Evolutionary conservation across 2,329 filamentous ascomycete genomes (phyloP).

Genomic region (Diplocarpon mali): DNA sequence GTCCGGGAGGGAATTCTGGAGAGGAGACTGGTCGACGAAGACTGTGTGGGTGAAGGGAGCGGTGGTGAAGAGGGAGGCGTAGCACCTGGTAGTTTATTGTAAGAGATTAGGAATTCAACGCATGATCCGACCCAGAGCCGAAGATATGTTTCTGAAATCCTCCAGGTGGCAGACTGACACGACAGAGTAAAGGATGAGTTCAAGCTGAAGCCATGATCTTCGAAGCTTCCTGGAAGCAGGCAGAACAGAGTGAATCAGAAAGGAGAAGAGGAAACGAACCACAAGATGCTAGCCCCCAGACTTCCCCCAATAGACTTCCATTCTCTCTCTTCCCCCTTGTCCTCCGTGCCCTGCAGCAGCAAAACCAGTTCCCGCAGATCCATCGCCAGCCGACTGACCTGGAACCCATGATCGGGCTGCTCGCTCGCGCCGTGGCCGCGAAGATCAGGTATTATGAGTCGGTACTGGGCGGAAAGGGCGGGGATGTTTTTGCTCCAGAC

Average conservation of each 20-base stretch:
- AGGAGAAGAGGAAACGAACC: conserved; percentile 12
- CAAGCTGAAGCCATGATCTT: no score
- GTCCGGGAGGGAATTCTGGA: conserved; percentile 21
- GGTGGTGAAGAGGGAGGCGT: conserved; percentile 25
- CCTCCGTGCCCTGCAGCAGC: conserved; percentile 3
- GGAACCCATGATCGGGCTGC: conserved; percentile 23
- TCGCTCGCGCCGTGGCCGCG: conserved; percentile 24
- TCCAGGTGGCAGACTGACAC: no score
- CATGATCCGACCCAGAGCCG: neutral
- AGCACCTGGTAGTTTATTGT: conserved; percentile 22
- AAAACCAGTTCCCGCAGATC: conserved; percentile 22
- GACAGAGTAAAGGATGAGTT: no score
- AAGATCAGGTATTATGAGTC: conserved; percentile 24
- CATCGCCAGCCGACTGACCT: conserved; percentile 25
- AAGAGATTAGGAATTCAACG: no score
- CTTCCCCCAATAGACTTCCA: conserved; percentile 24
- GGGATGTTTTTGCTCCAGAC: conserved; percentile 25
- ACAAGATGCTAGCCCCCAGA: conserved; percentile 26
- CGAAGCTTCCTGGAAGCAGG: no score
- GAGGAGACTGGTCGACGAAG: conserved; percentile 26
- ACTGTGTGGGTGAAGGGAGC: conserved; percentile 20
- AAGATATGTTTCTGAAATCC: no score
- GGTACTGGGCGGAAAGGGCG: conserved; percentile 14
- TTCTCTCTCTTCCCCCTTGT: neutral
- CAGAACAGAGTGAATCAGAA: neutral